These are phyloP conservation scores for Claviceps sp. DNA, from an alignment of 2,329 filamentous ascomycete genomes.

Conservation along the genomic window DNA sequence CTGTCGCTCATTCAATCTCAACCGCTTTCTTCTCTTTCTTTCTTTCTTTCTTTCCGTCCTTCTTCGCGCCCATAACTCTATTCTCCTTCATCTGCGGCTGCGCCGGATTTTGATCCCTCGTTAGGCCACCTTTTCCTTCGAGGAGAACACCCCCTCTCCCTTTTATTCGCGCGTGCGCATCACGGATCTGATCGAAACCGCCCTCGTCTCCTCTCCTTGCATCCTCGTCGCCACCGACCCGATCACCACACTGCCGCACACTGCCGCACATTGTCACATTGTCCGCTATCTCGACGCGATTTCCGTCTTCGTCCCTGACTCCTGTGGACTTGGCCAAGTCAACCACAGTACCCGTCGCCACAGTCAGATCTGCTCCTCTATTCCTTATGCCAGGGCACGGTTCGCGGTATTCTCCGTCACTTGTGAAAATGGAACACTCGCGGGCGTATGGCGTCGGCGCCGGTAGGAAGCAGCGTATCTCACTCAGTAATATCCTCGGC, in stretches of 20 bases:
- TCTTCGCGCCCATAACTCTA: background rate
- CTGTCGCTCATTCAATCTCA: slow-evolving; percentile 5
- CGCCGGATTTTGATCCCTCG: slow-evolving; percentile 6
- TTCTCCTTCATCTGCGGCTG: slow-evolving; percentile 8
- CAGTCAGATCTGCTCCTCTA: background rate
- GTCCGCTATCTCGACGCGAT: background rate
- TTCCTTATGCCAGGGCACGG: slow-evolving; percentile 63
- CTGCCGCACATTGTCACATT: background rate
- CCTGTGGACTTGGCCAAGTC: background rate
- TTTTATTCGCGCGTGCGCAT: slow-evolving; percentile 1
- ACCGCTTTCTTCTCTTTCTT: slow-evolving; percentile 1
- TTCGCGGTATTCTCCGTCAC: slow-evolving; percentile 58
- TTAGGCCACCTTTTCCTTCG: slow-evolving; percentile 1
- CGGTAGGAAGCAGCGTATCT: slow-evolving; percentile 49
- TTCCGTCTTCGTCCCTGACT: background rate
- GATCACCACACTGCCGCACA: background rate
- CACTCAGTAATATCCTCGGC: slow-evolving; percentile 75
- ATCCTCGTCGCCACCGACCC: background rate
- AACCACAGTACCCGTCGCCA: background rate
- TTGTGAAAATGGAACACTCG: slow-evolving; percentile 68
- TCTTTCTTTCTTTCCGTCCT: background rate
- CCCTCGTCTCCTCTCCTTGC: background rate
- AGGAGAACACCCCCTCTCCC: background rate
- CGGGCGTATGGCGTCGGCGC: slow-evolving; percentile 37
- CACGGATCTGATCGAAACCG: slow-evolving; percentile 1